These are phyloP conservation scores for Petasospora fabianii DNA, from an alignment of 1,139 yeast species.

Conservation along the genomic window DNA sequence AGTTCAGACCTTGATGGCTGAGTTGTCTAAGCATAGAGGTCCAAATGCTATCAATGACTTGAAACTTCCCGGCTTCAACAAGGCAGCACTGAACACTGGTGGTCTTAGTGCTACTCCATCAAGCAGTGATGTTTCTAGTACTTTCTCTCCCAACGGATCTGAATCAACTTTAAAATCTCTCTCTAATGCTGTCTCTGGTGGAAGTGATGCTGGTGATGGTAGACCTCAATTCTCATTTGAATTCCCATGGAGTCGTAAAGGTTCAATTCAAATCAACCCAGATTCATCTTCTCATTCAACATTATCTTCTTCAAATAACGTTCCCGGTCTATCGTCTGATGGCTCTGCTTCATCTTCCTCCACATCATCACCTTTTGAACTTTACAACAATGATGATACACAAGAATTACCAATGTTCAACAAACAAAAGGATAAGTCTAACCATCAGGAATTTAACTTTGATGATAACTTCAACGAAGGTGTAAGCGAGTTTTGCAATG, in stretches of 20 bases:
- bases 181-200: too few relatives aligned
- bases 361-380: constrained; percentile 25
- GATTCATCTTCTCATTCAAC: constrained; percentile 1
- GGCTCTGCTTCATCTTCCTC: constrained; percentile 23
- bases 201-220: constrained; percentile 1
- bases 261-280: constrained; percentile 8
- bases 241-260: constrained; percentile 37
- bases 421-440: constrained; percentile 19
- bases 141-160: constrained; percentile 18
- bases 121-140: constrained; percentile 5
- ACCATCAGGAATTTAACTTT: constrained; percentile 30
- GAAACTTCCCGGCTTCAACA: constrained; percentile 14
- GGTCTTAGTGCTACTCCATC: not conserved
- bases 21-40: constrained; percentile 63
- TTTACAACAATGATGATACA: constrained; percentile 22
- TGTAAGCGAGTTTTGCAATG: constrained; percentile 63
- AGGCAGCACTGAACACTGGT: constrained; percentile 1
- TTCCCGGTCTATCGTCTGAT: constrained; percentile 26
- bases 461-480: constrained; percentile 46
- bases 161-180: constrained; percentile 13
- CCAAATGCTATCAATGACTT: constrained; percentile 36
- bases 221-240: constrained; percentile 35
- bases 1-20: constrained; percentile 69
- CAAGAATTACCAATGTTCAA: constrained; percentile 22
- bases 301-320: constrained; percentile 15